phyloP scores from a whole-genome alignment of 345 rosid species.

The Fremontodendron californicum region DNA sequence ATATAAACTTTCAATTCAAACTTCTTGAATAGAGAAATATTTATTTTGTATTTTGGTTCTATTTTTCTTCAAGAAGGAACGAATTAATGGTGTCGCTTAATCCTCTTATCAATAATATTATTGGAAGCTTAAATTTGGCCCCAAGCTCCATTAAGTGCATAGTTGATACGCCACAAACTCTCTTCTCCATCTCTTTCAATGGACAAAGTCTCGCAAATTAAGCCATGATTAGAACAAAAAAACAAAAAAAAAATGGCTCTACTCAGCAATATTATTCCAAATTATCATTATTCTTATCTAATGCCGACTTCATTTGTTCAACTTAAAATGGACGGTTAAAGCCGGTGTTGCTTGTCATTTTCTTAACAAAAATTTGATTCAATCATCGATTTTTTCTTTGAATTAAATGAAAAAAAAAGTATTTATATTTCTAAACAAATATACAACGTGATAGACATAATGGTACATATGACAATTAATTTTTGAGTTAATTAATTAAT shows the following conservation, averaged over 20 bases:
- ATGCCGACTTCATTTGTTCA: background rate
- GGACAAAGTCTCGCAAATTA: background rate
- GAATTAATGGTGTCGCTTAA: background rate
- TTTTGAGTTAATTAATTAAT: background rate
- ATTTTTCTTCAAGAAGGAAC: conserved; percentile 3
- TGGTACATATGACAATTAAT: background rate
- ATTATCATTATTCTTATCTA: background rate
- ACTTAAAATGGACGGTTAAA: background rate
- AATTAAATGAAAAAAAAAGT: background rate
- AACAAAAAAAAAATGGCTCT: background rate
- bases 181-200: background rate
- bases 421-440: background rate
- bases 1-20: no score
- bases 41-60: background rate
- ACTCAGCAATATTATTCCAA: background rate
- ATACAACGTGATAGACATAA: background rate
- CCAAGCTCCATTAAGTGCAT: background rate
- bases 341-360: background rate
- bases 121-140: no score
- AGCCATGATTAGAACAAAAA: background rate
- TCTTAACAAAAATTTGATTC: no score
- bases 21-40: background rate
- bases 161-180: background rate
- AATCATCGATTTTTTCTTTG: no score
- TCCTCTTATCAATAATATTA: background rate